Percentiles rank a stretch among this genome's conserved stretches.
Conservation (phyloP, 306 rosid genomes). For the Cucurbita ficifolia region DNA sequence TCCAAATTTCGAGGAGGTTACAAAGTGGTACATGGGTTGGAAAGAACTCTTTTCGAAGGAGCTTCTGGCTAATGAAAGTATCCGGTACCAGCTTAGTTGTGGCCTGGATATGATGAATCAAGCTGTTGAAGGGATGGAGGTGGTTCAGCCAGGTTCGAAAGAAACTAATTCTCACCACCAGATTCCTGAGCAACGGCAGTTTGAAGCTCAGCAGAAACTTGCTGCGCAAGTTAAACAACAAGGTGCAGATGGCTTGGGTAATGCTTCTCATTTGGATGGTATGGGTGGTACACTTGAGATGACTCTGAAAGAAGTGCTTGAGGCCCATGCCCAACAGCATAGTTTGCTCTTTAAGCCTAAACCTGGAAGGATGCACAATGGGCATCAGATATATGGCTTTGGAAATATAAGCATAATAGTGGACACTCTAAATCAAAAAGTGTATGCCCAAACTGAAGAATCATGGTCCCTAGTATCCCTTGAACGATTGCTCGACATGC, state of each 20-base stretch:
- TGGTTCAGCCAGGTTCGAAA: conserved; percentile 76
- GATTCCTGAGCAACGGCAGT: conserved; percentile 72
- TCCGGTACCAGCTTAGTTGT: conserved; percentile 52
- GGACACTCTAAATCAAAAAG: conserved; percentile 46
- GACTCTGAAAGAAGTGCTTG: conserved; percentile 77
- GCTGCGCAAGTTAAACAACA: conserved; percentile 52
- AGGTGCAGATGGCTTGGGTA: conserved; percentile 42
- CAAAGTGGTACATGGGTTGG: conserved; percentile 83
- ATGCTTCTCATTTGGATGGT: conserved; percentile 34
- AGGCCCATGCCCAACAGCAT: conserved; percentile 65
- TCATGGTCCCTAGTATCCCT: conserved; percentile 59
- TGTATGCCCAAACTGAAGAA: conserved; percentile 64
- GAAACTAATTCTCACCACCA: conserved; percentile 67
- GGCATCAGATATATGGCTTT: conserved; percentile 72
- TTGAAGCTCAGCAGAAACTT: conserved; percentile 85
- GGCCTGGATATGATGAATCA: conserved; percentile 90
- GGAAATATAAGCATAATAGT: conserved; percentile 64
- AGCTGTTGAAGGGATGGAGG: conserved; percentile 81
- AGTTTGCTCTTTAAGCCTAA: conserved; percentile 63
- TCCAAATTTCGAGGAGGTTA: conserved; percentile 82
- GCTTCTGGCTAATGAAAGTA: conserved; percentile 66
- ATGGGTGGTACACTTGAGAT: conserved; percentile 29
- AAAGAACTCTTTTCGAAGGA: conserved; percentile 68
- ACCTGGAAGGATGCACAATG: conserved; percentile 66
- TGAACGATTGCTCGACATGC: conserved; percentile 56